Conservation (phyloP, 345 rosid species). For the Hevea brasiliensis region DNA sequence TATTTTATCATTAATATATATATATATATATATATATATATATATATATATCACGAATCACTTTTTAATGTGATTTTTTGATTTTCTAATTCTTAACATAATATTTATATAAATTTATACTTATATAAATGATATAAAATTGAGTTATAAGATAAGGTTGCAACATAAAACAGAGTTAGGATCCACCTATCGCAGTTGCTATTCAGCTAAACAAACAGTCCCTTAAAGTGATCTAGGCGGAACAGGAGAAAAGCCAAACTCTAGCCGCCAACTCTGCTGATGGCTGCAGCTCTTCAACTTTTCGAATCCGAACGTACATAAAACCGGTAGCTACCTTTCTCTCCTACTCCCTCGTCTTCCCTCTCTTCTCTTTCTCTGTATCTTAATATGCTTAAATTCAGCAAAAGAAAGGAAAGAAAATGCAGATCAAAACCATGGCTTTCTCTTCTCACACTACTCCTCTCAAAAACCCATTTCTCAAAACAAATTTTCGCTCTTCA, state of each 20-base stretch:
- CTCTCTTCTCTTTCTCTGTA: neutral
- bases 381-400: neutral
- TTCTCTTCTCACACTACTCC: constrained; percentile 6
- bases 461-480: constrained; percentile 27
- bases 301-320: neutral
- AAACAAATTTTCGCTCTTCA: constrained; percentile 23
- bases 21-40: too few species aligned
- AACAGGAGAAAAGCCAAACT: neutral
- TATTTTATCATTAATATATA: too few species aligned
- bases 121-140: too few species aligned
- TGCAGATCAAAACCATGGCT: constrained; percentile 44
- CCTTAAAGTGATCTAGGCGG: too few species aligned
- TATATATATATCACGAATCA: too few species aligned
- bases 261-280: neutral
- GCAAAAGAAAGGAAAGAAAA: neutral
- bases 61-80: too few species aligned
- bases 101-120: too few species aligned
- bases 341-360: neutral
- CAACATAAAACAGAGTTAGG: too few species aligned
- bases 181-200: too few species aligned
- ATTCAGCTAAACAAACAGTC: too few species aligned
- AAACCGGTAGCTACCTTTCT: neutral
- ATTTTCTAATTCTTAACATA: too few species aligned
- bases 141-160: too few species aligned
- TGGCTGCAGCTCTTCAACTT: neutral